phyloP scores from a whole-genome alignment of 78 protist genomes.

The Tieghemostelium lacteum region DNA sequence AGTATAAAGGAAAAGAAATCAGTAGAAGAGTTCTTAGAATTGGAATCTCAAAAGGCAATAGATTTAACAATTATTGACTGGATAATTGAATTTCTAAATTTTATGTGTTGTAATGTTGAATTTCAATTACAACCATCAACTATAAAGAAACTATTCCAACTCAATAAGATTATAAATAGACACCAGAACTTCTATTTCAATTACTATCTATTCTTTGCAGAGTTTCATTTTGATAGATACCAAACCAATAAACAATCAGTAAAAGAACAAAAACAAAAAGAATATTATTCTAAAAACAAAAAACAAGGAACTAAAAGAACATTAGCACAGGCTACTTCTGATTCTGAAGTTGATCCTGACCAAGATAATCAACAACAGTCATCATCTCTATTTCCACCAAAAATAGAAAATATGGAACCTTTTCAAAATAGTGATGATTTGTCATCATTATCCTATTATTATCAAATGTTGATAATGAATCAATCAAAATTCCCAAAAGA shows the following conservation, averaged over 20 bases:
- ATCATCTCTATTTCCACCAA: too few species aligned
- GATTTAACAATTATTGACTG: constrained; percentile 20
- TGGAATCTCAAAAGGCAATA: background rate
- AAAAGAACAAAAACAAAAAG: too few species aligned
- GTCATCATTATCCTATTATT: constrained; percentile 6
- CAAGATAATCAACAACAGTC: too few species aligned
- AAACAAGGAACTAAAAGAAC: background rate
- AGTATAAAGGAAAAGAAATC: background rate
- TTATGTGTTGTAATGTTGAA: background rate
- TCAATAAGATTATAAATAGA: background rate
- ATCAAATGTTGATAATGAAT: background rate
- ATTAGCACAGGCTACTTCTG: background rate
- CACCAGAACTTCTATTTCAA: background rate
- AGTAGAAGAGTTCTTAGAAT: background rate
- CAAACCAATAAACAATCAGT: background rate
- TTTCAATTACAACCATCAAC: background rate
- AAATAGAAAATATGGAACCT: too few species aligned
- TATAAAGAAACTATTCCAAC: background rate
- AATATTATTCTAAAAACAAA: background rate
- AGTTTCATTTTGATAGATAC: background rate
- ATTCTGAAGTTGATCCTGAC: too few species aligned
- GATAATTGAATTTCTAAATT: background rate
- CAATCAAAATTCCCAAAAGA: background rate
- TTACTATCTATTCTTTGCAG: constrained; percentile 12
- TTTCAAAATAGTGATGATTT: background rate